These are phyloP conservation scores for Carpinus fangiana DNA, from an alignment of 306 rosid species.

Conservation along the genomic window DNA sequence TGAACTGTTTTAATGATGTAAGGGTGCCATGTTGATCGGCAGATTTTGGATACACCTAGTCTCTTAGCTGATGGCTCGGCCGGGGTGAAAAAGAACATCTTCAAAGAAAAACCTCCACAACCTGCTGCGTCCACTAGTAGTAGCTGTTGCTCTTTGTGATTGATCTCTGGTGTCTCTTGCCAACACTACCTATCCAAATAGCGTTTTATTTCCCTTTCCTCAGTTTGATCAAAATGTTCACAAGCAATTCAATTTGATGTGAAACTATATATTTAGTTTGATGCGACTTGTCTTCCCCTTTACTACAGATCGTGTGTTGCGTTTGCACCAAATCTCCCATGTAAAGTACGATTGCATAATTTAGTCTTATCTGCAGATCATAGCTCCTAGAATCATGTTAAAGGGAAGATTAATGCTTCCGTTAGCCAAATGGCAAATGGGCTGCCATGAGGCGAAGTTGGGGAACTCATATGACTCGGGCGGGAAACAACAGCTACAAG, in stretches of 20 bases:
- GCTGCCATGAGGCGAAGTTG: no score
- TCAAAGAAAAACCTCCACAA: conserved; percentile 51
- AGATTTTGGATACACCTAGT: conserved; percentile 84
- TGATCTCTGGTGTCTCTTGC: not conserved
- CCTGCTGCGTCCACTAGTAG: conserved; percentile 47
- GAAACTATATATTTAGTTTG: not conserved
- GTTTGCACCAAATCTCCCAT: not conserved
- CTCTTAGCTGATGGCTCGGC: conserved; percentile 71
- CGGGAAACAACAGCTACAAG: no score
- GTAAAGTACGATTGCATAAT: not conserved
- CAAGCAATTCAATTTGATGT: not conserved
- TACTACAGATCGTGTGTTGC: no score
- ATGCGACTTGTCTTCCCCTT: not conserved
- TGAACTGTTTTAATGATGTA: not conserved
- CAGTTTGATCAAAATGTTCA: not conserved
- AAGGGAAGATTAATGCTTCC: no score
- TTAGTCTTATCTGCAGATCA: not conserved
- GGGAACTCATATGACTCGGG: no score
- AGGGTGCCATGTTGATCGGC: conserved; percentile 27
- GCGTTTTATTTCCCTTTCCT: not conserved
- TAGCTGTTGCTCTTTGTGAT: conserved; percentile 65
- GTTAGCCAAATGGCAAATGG: no score
- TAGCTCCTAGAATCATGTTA: not conserved
- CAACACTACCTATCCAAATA: not conserved
- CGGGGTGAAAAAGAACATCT: conserved; percentile 66